phyloP scores from a whole-genome alignment of 1,284 basidiomycete species.

The Ganoderma sp. region DNA sequence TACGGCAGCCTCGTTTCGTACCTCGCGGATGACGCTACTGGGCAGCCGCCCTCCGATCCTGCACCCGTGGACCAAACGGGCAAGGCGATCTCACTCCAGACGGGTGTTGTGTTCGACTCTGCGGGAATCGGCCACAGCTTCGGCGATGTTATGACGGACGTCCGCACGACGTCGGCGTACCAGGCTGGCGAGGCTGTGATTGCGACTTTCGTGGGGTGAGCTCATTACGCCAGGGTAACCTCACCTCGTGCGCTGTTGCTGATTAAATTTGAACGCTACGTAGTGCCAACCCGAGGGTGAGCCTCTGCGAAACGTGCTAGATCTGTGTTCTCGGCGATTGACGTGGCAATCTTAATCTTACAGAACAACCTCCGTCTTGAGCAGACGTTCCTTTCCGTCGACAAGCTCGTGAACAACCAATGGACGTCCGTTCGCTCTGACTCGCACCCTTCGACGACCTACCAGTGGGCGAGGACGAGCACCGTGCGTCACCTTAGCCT shows the following conservation, averaged over 20 bases:
- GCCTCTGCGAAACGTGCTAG: conserved; percentile 27
- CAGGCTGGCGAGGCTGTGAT: conserved; percentile 62
- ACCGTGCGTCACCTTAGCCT: conserved; percentile 44
- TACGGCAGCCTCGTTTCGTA: conserved; percentile 70
- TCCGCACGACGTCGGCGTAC: conserved; percentile 56
- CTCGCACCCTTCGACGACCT: conserved; percentile 81
- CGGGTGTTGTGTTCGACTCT: conserved; percentile 66
- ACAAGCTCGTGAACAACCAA: conserved; percentile 54
- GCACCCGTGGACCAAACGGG: conserved; percentile 71
- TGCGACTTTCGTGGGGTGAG: conserved; percentile 68
- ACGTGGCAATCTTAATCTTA: background rate
- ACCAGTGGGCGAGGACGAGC: conserved; percentile 68
- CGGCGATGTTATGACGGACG: conserved; percentile 71
- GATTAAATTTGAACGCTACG: background rate
- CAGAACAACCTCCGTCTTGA: conserved; percentile 83
- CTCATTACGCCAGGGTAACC: too few relatives aligned
- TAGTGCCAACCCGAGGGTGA: conserved; percentile 76
- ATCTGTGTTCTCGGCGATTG: background rate
- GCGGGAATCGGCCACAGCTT: conserved; percentile 64
- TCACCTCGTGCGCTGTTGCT: background rate
- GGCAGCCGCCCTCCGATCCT: conserved; percentile 60
- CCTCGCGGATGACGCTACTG: conserved; percentile 56
- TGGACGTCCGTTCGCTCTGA: conserved; percentile 74
- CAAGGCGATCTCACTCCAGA: conserved; percentile 75
- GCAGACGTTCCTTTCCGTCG: conserved; percentile 74